Conservation (phyloP, 345 rosid species). For the Arabis alpina region DNA sequence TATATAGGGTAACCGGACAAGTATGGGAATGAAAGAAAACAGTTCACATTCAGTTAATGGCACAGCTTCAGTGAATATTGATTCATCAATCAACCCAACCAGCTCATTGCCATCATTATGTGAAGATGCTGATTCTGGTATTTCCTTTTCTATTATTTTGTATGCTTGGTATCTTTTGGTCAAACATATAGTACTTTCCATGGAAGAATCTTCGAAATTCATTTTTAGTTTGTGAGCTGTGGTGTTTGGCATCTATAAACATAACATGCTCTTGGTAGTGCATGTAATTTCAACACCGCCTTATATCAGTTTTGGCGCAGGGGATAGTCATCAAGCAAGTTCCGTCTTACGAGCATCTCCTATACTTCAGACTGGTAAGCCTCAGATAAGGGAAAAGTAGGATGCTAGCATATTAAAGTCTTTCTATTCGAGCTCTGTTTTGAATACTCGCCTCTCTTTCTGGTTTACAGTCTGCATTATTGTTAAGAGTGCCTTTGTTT, state of each 20-base stretch:
- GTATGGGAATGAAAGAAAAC: slow-evolving; percentile 55
- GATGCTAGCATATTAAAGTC: slow-evolving; percentile 41
- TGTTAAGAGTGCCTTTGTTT: slow-evolving; percentile 32
- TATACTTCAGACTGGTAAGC: slow-evolving; percentile 50
- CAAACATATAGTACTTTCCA: slow-evolving; percentile 17
- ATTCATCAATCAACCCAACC: slow-evolving; percentile 75
- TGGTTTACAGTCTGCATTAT: slow-evolving; percentile 20
- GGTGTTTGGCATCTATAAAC: slow-evolving; percentile 27
- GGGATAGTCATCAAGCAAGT: slow-evolving; percentile 67
- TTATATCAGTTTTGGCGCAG: slow-evolving; percentile 51
- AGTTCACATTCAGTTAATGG: slow-evolving; percentile 49
- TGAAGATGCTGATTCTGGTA: slow-evolving; percentile 96
- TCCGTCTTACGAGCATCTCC: slow-evolving; percentile 45
- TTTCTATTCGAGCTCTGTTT: slow-evolving; percentile 38
- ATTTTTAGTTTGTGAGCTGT: slow-evolving; percentile 11
- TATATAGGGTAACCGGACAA: slow-evolving; percentile 68
- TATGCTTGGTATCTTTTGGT: slow-evolving; percentile 6
- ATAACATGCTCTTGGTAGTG: slow-evolving; percentile 32
- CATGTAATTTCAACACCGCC: slow-evolving; percentile 20
- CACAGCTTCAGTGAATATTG: slow-evolving; percentile 65
- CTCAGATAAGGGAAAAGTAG: slow-evolving; percentile 39
- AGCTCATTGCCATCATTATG: slow-evolving; percentile 69
- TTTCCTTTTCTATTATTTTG: slow-evolving; percentile 18
- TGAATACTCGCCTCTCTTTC: slow-evolving; percentile 42
- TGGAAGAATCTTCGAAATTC: slow-evolving; percentile 7